Evolutionary conservation across 2,329 filamentous ascomycete species (phyloP), one percentile per base, ranked within the genome.

Genomic region (Bipolaris cookei): DNA sequence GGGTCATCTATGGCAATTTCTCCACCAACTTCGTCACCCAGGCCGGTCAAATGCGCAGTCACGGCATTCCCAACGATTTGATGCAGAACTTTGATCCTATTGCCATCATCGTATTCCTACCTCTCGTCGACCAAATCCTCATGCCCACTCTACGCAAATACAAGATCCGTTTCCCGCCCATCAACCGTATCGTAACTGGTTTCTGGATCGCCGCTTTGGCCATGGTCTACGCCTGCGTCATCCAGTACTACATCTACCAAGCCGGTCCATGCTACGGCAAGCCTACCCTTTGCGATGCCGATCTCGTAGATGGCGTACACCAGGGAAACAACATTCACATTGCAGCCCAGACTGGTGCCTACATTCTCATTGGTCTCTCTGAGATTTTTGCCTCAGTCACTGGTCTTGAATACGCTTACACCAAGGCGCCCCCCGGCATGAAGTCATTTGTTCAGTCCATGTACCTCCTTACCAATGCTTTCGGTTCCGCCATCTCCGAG

Each of bases 401-500:
- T 4, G 79, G 79, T 56, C 75, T 81, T 16, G 79, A 81, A 51
- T 81, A 81, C 59, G 79, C 79, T 2, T 81, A 80, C 71, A 81
- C 79, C 51, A 81, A 81, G 56, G 78, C 79, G 0, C 79, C 79
- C 4, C 76, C 78, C 1, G 74, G 63, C 65, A 81, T 81, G 79
- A 80, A 80, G 69, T 79, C 76, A 0, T 80, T 81, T 59, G 77
- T 81, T 25, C 78, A 80, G 63, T 74, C 82, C 82, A 77, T 88
- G 56, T 87, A 82, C 70, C 82, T 87, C 50, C 81, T 88, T 63
- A 87, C 84, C 62, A 85, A 82, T 61, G 86, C 85, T 6, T 82
- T 87, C 53, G 84, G 84, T 6, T 81, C 84, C 1, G 85, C 85
- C 53, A 80, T 91, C 23, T 84, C 83, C 7, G 85, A 88, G 71